Percentiles rank a stretch among this genome's conserved stretches.
These are phyloP conservation scores for Geotrichum bryndzae DNA, from an alignment of 1,139 yeast species.

Conservation along the genomic window DNA sequence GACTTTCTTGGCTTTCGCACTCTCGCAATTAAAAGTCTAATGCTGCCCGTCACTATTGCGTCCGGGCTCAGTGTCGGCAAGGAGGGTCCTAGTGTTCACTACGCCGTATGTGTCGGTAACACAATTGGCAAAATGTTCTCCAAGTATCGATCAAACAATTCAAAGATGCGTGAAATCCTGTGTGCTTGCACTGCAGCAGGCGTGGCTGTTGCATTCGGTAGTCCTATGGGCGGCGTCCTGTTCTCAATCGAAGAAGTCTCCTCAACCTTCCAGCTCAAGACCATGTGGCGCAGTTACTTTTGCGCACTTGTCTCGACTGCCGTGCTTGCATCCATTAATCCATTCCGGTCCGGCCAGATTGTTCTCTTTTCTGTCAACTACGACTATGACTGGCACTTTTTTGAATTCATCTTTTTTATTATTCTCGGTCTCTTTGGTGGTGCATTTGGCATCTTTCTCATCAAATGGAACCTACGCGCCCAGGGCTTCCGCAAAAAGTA, in stretches of 20 bases:
- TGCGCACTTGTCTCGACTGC: conserved; percentile 87
- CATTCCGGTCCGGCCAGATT: conserved; percentile 90
- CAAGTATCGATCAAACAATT: conserved; percentile 38
- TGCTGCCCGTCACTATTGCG: conserved; percentile 80
- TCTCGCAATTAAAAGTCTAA: conserved; percentile 64
- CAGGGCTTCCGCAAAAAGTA: conserved; percentile 74
- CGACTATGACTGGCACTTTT: conserved; percentile 78
- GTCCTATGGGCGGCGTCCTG: conserved; percentile 91
- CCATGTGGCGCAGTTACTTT: conserved; percentile 88
- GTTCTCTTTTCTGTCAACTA: conserved; percentile 86
- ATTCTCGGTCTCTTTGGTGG: conserved; percentile 89
- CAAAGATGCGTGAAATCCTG: conserved; percentile 49
- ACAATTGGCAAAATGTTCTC: conserved; percentile 53
- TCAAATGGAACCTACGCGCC: conserved; percentile 69
- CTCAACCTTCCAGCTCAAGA: conserved; percentile 62
- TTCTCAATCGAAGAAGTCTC: conserved; percentile 81
- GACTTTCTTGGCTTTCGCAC: conserved; percentile 76
- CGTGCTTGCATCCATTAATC: conserved; percentile 64
- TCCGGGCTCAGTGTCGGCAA: conserved; percentile 78
- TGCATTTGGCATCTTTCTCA: conserved; percentile 74
- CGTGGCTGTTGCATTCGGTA: conserved; percentile 87
- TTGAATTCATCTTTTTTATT: conserved; percentile 76
- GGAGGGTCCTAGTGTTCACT: conserved; percentile 83
- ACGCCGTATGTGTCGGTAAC: conserved; percentile 77
- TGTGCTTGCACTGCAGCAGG: conserved; percentile 93